Evolutionary conservation across 202 grass and related monocot genomes (phyloP), one percentile per base, ranked within the genome.

Genomic region (Miscanthus sacchariflorus): DNA sequence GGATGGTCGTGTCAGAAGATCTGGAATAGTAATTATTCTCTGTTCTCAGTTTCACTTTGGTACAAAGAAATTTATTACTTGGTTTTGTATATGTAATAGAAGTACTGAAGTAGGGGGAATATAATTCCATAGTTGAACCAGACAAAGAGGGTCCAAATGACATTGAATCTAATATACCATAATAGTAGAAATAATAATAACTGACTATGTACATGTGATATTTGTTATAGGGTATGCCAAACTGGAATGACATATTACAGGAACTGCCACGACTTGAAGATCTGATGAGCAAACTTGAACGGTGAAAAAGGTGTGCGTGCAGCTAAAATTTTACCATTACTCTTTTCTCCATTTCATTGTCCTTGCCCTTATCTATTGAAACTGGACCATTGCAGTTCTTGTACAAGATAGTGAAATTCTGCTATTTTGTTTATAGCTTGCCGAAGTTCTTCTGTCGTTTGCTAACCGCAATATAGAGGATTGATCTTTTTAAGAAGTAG

Each of bases 271-370:
- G 81, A 63, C 83, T 99, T 84, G 94, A 99, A 89, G 83, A 89
- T 91, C 79, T 99, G 7, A 85, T 96, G 73, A 99, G 94, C 91
- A 99, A 96, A 92, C 85, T 99, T 82, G 96, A 99, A 92, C 85
- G 91, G 82, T 99, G 72, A 96, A 42, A 75, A 39, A 43, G 56
- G 68, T 58, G 35, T 6, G 5, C 42, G 45, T 74, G 14, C 1
- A 44, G 4, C 19, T 66, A 76, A 40, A 73, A 50, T 84, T 65
- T 72, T 30, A 49, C n/a, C 12, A 70, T 83, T 58, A 30, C 19
- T 61, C 6, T 42, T 61, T 42, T 61, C 6, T 42, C 75, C 4
- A 15, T 28, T 78, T 18, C 46, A 79, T 79, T 59, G 12, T 9
- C 13, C 39, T 48, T 71, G 24, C 65, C 24, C 23, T 43, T 58